Evolutionary conservation across 75 land plant species (phyloP).

Genomic region (Pinus taeda): DNA sequence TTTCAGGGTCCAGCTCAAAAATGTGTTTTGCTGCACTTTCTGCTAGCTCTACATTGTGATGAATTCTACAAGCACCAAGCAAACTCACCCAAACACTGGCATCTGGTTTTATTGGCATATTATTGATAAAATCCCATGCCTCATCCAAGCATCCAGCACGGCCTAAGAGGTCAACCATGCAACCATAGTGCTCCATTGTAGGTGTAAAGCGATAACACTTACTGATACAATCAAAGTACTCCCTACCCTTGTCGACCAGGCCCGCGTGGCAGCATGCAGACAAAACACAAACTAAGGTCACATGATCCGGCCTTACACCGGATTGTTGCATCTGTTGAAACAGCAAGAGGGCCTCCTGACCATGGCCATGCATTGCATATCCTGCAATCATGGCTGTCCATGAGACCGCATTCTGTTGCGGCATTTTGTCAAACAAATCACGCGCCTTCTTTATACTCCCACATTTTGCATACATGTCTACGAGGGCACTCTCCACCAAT

Average conservation of each 20-base stretch:
- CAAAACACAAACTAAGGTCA: conserved; percentile 8
- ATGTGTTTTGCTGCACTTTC: background rate
- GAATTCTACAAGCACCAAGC: conserved; percentile 14
- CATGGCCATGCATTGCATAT: conserved; percentile 28
- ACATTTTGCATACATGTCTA: conserved; percentile 51
- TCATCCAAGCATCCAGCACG: conserved; percentile 6
- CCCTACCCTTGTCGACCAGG: too few relatives aligned
- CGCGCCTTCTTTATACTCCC: conserved; percentile 40
- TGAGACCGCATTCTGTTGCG: conserved; percentile 15
- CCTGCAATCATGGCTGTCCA: conserved; percentile 38
- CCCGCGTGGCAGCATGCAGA: too few relatives aligned
- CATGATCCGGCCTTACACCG: conserved; percentile 13
- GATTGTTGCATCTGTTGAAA: conserved; percentile 18
- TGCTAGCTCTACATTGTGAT: conserved; percentile 5
- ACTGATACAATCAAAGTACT: conserved; percentile 5
- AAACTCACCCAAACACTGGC: background rate
- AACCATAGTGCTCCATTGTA: conserved; percentile 11
- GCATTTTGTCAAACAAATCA: conserved; percentile 33
- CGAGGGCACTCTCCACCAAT: conserved; percentile 23
- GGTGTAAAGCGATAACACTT: conserved; percentile 1
- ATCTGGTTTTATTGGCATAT: conserved; percentile 10
- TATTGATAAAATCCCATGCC: background rate
- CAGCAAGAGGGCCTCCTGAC: conserved; percentile 20
- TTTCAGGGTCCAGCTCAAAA: conserved; percentile 4
- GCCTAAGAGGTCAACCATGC: conserved; percentile 5